Conservation (phyloP, 805 yeast species). For the Suhomyces xylopsoci region DNA sequence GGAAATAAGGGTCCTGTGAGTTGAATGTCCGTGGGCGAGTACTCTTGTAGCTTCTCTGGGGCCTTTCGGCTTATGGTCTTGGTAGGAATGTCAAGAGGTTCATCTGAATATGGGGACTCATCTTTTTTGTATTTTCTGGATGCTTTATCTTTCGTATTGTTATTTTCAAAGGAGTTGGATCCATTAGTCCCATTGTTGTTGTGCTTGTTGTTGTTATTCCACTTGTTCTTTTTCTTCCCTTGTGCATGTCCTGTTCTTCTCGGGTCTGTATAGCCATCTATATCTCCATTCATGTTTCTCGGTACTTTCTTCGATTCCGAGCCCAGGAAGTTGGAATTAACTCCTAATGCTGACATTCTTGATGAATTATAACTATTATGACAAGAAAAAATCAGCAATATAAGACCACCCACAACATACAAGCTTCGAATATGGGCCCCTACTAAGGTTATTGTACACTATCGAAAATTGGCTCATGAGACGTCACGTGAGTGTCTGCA, state of each 20-base stretch:
- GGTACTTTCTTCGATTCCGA: slow-evolving; percentile 1
- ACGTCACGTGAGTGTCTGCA: background rate
- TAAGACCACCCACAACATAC: background rate
- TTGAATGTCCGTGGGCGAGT: slow-evolving; percentile 17
- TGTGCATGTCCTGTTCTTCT: slow-evolving; percentile 9
- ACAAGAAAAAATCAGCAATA: slow-evolving; percentile 1
- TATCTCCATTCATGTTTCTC: background rate
- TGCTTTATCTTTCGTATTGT: background rate
- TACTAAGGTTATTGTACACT: background rate
- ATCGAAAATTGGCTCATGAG: slow-evolving; percentile 1
- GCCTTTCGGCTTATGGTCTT: background rate
- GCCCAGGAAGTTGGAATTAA: slow-evolving; percentile 5
- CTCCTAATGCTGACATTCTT: slow-evolving; percentile 9
- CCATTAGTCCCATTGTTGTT: slow-evolving; percentile 3
- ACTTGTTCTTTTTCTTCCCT: slow-evolving; percentile 1
- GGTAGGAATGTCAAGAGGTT: background rate
- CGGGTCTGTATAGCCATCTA: slow-evolving; percentile 3
- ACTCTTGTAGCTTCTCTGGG: slow-evolving; percentile 17
- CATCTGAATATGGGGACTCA: background rate
- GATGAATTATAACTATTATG: background rate
- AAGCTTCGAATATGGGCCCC: background rate
- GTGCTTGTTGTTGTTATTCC: slow-evolving; percentile 2
- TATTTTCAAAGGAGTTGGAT: background rate
- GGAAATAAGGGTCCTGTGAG: slow-evolving; percentile 29
- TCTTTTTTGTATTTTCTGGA: background rate